These are phyloP conservation scores for Plasmodium chabaudi DNA, from an alignment of 169 alveolate genomes.

Conservation along the genomic window DNA sequence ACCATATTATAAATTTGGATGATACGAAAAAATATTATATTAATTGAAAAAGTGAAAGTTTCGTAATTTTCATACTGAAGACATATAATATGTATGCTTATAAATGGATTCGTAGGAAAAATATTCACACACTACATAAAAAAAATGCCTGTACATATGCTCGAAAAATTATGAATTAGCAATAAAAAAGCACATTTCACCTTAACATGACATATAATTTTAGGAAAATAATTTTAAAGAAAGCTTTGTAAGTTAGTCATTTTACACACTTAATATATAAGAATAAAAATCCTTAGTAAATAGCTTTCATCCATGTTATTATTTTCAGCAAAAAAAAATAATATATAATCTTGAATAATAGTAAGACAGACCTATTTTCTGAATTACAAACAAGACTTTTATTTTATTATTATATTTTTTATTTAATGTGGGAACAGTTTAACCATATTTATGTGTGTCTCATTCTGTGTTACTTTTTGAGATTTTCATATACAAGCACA, in stretches of 20 bases:
- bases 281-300: not conserved
- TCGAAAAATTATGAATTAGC: constrained; percentile 11
- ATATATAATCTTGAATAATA: not conserved
- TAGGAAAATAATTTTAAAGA: not conserved
- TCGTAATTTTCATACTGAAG: no score
- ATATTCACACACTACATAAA: constrained; percentile 8
- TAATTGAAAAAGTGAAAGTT: no score
- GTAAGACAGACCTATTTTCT: no score
- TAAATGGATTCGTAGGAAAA: not conserved
- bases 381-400: not conserved
- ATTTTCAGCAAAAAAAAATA: not conserved
- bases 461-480: no score
- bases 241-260: not conserved
- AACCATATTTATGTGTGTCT: no score
- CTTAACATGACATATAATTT: not conserved
- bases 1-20: not conserved
- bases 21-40: no score
- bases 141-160: not conserved
- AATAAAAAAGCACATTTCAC: not conserved
- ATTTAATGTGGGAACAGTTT: not conserved
- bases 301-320: not conserved
- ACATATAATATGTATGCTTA: not conserved
- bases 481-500: no score
- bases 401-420: not conserved
- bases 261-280: no score